Evolutionary conservation across 345 rosid genomes (phyloP).

Genomic region (Rhizophora mangle): DNA sequence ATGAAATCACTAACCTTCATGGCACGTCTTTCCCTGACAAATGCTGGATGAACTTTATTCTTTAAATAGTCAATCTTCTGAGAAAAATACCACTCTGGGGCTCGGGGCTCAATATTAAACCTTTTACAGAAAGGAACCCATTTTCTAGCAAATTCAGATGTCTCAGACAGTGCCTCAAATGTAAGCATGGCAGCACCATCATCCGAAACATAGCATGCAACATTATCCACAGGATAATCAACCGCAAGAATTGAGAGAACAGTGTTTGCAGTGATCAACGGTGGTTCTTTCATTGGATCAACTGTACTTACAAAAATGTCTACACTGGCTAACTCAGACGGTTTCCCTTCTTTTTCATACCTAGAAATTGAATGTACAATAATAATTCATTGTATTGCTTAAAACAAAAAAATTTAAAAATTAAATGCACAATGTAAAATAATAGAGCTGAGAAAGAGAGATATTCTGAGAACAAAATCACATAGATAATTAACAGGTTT

Average conservation of each 20-base stretch:
- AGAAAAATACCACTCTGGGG: constrained; percentile 96
- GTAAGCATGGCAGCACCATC: constrained; percentile 99
- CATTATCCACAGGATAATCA: constrained; percentile 91
- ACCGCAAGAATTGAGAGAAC: constrained; percentile 95
- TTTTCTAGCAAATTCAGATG: constrained; percentile 90
- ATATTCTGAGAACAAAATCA: too few species aligned
- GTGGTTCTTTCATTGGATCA: constrained; percentile 97
- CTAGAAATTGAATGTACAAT: constrained; percentile 34
- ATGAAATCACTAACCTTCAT: constrained; percentile 57
- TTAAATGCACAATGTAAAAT: neutral
- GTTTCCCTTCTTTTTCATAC: constrained; percentile 96
- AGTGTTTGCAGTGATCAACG: constrained; percentile 93
- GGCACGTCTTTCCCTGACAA: constrained; percentile 90
- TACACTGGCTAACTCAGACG: constrained; percentile 65
- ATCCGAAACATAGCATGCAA: constrained; percentile 94
- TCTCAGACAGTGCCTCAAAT: constrained; percentile 95
- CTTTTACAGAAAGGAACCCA: constrained; percentile 99
- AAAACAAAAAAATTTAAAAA: neutral
- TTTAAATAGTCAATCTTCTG: constrained; percentile 92
- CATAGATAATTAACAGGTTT: too few species aligned
- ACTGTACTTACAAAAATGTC: constrained; percentile 93
- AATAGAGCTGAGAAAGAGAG: too few species aligned
- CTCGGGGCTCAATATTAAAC: constrained; percentile 87
- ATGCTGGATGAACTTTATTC: constrained; percentile 86
- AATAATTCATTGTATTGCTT: too few species aligned